Base-by-base conservation (phyloP, 2,329 filamentous ascomycete species). In the Grosmannia huntii region DNA sequence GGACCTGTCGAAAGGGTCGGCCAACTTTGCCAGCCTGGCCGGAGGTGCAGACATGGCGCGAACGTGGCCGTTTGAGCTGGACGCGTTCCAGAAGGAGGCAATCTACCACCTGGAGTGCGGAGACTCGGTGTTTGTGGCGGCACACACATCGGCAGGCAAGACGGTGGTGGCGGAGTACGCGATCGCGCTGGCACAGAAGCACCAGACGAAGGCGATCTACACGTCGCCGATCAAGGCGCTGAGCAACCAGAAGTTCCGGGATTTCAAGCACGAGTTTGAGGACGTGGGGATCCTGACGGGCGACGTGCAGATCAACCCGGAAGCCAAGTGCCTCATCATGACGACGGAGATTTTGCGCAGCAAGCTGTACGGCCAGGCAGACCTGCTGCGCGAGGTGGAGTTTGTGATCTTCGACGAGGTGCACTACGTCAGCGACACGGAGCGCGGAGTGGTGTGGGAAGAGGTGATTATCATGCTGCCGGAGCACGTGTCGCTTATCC, bases 401-500 rank as follows among this genome's bases (percentile, higher is more conserved):
- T 99, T 95, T 69, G 94, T 99, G 65, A 96, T 99, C 54, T 99
- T 99, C 62, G 94, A 99, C 66, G 94, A 99, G 71, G 94, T 99
- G 2, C 94, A 99, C 72, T 99, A 99, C 68, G 92, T 99, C 63
- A 99, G 97, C 68, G 94, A 99, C 69, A 80, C 87, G 28, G 94
- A 97, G 70, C 83, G 94, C 72, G 94, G 94, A 67, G 94, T 99
- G 6, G 94, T 99, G 0, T 99, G 94, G 94, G 94, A 99, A 71
- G 94, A 99, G 72, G 94, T 99, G 66, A 99, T 99, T 67, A 99
- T 99, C 67, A 97, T 99, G 94, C 79, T 99, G 58, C 94, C 94
- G 0, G 91, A 96, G 69, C 94, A 99, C 72, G 90, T 99, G 46
- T 95, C 94, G 2, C 79, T 99, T 25, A 99, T 99, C 64, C 76